Evolutionary conservation across 2,329 filamentous ascomycete species (phyloP), one percentile per base, ranked within the genome.

Genomic region (Fusarium tupiense): DNA sequence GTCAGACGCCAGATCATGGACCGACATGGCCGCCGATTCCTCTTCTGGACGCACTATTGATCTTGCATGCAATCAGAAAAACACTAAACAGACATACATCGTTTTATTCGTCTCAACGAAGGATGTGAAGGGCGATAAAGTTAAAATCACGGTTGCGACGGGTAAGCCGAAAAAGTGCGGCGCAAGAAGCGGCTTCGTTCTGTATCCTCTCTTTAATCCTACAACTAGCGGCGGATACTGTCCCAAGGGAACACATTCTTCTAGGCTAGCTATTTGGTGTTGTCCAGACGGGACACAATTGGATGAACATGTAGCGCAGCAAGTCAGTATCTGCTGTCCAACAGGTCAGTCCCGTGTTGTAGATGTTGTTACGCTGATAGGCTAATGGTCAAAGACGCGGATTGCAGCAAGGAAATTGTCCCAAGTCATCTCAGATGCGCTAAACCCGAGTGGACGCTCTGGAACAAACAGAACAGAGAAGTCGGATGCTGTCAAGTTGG

Each of bases 271-370:
- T 0, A 53, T 60, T 4, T 74, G 73, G 63, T 75, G 65, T 6
- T 74, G 69, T 20, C 73, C 69, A 35, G 66, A 69, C 29, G 73
- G 71, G 10, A 46, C 60, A 33, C 29, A 72, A 10, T 5, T 75
- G 17, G 49, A 75, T 11, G 29, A 67, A 16, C 16, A 43, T 4
- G 64, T 67, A 6, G 49, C 61, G 0, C 26, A 24, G 2, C 20
- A 69, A 52, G 24, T 49, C 35, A 74, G 65, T 38, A 63, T 72
- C 29, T 74, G 73, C 49, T 74, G 73, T 33, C 64, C 68, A 52
- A 62, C 62, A 35, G 38, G 71, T 64, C 43, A 62, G 62, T 64
- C 56, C 17, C n/a, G 50, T n/a, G 13, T 3, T 19, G 26, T n/a
- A 5, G 4, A 41, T 24, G 14, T n/a, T 40, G 24, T 20, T 8